Evolutionary conservation across 192 early-diverging fungal species (phyloP).

Genomic region (Diversispora epigaea): DNA sequence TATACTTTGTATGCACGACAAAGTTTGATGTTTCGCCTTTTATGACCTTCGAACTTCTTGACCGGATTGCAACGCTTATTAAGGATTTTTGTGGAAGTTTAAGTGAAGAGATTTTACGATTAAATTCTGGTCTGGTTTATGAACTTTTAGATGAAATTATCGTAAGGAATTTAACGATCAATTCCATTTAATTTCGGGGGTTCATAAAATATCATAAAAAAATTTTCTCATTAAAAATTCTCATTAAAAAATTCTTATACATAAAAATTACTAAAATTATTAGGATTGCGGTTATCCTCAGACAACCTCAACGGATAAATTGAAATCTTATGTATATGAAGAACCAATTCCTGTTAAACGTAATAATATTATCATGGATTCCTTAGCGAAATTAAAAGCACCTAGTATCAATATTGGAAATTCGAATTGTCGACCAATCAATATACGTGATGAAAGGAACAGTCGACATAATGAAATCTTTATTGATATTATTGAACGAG

Average conservation of each 20-base stretch:
- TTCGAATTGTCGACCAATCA: constrained; percentile 7
- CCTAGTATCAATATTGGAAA: background rate
- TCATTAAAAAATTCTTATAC: too few relatives aligned
- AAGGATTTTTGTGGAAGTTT: constrained; percentile 29
- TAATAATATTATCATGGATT: constrained; percentile 15
- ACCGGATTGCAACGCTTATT: constrained; percentile 8
- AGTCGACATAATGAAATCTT: constrained; percentile 19
- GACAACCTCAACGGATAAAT: constrained; percentile 28
- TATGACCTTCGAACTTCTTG: constrained; percentile 23
- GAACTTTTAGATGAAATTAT: constrained; percentile 28
- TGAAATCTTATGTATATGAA: constrained; percentile 25
- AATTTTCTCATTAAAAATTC: too few relatives aligned
- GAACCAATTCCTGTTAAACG: constrained; percentile 7
- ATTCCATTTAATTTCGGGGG: too few relatives aligned
- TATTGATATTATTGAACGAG: constrained; percentile 26
- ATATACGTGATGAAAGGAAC: background rate
- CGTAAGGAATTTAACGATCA: background rate
- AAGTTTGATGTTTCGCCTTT: constrained; percentile 27
- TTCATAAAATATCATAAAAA: too few relatives aligned
- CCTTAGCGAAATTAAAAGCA: constrained; percentile 12
- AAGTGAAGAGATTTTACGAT: constrained; percentile 22
- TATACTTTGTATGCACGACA: constrained; percentile 28
- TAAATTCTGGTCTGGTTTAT: constrained; percentile 30
- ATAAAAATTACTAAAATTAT: background rate
- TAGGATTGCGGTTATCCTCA: constrained; percentile 32